Evolutionary conservation across 2,329 filamentous ascomycete species (phyloP), one percentile per base, ranked within the genome.

Genomic region (Elsinoe perseae): DNA sequence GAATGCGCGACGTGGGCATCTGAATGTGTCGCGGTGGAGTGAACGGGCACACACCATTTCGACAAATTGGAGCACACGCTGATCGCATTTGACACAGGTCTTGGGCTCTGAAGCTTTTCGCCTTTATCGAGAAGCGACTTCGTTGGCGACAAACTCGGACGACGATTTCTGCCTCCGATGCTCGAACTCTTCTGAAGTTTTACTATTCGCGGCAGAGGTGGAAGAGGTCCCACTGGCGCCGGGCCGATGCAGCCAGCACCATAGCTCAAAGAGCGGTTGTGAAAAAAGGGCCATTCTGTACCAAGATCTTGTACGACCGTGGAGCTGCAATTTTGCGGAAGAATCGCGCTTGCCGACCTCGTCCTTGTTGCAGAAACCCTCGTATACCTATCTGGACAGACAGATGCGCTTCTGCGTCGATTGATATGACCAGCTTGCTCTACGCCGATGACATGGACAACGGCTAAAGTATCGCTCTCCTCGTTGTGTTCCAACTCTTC

Each of bases 171-270:
- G 21, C 38, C n/a, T 14, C 8, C 6, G 12, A 6, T 27, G 16
- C 34, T 25, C 10, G 18, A 32, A 2, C 9, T 12, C 12, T n/a
- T 36, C n/a, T 20, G 50, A 18, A 9, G n/a, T 7, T 25, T 23
- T 7, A 18, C 5, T 4, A 53, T 38, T 36, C 23, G 28, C 6
- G 52, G 53, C 14, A 56, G 42, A 25, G 53, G 30, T n/a, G 53
- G 53, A 2, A 56, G 42, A 32, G 53, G 53, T 8, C 53, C 38
- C 36, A 56, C 27, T 28, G 53, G 53, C 27, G 53, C 53, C n/a
- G 53, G 53, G 14, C 38, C 53, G 28, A 36, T 23, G n/a, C 23
- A 27, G 4, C 42, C 53, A 7, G 28, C 53, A 23, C 27, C 38
- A 23, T 44, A 56, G 36, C 53, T 56, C 4, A 56, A 8, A 1